These are phyloP conservation scores for Periconia macrospinosa DNA, from an alignment of 2,329 filamentous ascomycete species.

Conservation along the genomic window DNA sequence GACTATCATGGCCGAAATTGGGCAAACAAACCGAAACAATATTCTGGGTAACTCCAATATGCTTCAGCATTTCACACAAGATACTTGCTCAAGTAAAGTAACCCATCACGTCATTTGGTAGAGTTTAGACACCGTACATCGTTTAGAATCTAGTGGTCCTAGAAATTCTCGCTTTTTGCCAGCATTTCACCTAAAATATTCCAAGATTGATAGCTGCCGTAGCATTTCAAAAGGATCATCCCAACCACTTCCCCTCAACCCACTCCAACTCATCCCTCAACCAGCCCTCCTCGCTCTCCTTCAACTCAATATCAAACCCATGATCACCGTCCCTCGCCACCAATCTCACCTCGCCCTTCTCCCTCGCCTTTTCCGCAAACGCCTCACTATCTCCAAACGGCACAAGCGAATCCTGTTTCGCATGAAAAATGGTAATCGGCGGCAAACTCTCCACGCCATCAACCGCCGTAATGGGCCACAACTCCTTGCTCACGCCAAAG, in stretches of 20 bases:
- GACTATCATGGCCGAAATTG: no score
- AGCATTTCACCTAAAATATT: no score
- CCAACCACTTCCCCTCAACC: conserved; percentile 31
- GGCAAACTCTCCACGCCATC: conserved; percentile 26
- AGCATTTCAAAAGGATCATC: no score
- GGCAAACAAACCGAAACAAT: no score
- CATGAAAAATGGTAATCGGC: conserved; percentile 37
- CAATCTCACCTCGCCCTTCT: conserved; percentile 22
- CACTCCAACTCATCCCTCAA: conserved; percentile 28
- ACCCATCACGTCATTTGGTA: no score
- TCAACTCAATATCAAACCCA: conserved; percentile 32
- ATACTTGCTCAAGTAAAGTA: no score
- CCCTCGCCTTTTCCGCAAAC: conserved; percentile 28
- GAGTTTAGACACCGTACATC: no score
- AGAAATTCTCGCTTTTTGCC: no score
- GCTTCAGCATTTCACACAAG: no score
- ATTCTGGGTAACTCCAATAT: no score
- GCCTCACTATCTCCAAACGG: conserved; percentile 23
- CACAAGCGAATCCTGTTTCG: conserved; percentile 30
- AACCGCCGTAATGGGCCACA: conserved; percentile 31
- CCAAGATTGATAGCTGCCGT: no score
- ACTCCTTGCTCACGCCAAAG: conserved; percentile 24
- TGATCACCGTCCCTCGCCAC: conserved; percentile 26
- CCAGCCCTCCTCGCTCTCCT: conserved; percentile 32
- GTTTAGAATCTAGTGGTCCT: no score